Percentiles rank a stretch among this genome's conserved stretches.
phyloP scores from a whole-genome alignment of 257 asterid species.

The Coffea canephora region DNA sequence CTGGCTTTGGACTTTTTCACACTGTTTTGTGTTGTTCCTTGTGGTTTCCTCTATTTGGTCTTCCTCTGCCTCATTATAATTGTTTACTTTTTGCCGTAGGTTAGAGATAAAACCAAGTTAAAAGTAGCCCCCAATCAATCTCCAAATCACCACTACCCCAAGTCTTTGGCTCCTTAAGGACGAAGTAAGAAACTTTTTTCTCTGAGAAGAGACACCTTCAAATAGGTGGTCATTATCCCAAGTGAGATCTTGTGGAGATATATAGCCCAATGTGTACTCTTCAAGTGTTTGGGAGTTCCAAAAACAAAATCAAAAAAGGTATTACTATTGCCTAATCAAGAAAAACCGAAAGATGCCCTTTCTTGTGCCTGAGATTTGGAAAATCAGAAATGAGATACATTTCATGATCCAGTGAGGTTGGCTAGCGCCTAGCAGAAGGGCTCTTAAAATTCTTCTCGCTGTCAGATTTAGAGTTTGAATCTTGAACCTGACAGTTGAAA shows the following conservation, averaged over 20 bases:
- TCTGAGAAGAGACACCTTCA: not conserved
- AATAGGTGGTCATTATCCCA: conserved; percentile 9
- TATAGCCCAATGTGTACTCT: not conserved
- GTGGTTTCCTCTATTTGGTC: not conserved
- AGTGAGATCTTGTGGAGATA: not conserved
- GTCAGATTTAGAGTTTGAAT: too few species aligned
- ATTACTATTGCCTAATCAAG: not conserved
- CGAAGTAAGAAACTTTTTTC: not conserved
- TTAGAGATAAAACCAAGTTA: not conserved
- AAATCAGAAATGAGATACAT: not conserved
- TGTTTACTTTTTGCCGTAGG: not conserved
- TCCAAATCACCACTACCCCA: not conserved
- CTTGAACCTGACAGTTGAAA: too few species aligned
- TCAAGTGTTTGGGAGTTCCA: not conserved
- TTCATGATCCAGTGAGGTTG: not conserved
- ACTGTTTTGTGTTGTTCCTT: not conserved
- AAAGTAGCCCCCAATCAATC: not conserved
- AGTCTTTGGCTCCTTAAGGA: not conserved
- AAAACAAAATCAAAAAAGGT: not conserved
- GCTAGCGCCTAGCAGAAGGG: too few species aligned
- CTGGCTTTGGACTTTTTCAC: not conserved
- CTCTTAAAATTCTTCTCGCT: too few species aligned
- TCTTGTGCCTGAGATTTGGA: not conserved
- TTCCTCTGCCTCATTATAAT: not conserved
- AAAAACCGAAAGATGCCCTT: not conserved